These are phyloP conservation scores for Ceratocystis albifundus DNA, from an alignment of 2,329 filamentous ascomycete species.

Conservation along the genomic window DNA sequence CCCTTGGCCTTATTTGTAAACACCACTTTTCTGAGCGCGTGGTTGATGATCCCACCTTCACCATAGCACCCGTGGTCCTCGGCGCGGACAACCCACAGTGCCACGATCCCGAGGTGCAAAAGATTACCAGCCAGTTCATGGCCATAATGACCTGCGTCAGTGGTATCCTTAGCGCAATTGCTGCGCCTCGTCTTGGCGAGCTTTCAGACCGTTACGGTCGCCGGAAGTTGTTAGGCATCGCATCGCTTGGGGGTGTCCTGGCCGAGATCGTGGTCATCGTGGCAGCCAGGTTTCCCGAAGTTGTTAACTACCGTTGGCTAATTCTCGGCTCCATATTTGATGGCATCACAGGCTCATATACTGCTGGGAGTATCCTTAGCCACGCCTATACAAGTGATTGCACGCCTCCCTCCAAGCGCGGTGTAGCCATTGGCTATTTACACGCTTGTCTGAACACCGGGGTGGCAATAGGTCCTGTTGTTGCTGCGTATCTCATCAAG, in stretches of 20 bases:
- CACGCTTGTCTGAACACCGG: conserved; percentile 81
- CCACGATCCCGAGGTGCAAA: conserved; percentile 64
- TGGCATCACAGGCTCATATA: conserved; percentile 80
- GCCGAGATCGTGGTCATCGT: conserved; percentile 68
- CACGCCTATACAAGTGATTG: conserved; percentile 88
- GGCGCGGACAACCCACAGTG: conserved; percentile 69
- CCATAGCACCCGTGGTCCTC: conserved; percentile 52
- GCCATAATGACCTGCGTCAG: conserved; percentile 62
- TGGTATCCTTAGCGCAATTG: conserved; percentile 67
- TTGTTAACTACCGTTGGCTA: conserved; percentile 65
- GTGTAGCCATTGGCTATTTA: conserved; percentile 77
- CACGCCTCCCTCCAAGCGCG: conserved; percentile 65
- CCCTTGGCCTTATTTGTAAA: conserved; percentile 58
- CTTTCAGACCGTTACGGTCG: conserved; percentile 81
- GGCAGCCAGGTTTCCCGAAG: conserved; percentile 61
- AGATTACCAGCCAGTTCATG: conserved; percentile 64
- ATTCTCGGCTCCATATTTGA: conserved; percentile 67
- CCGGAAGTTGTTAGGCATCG: conserved; percentile 58
- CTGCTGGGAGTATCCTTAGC: conserved; percentile 60
- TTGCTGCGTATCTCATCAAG: conserved; percentile 70
- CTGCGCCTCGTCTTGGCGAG: conserved; percentile 70
- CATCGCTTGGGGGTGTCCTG: conserved; percentile 61
- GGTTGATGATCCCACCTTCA: conserved; percentile 45
- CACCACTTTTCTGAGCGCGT: conserved; percentile 53
- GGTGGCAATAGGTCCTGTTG: conserved; percentile 73